A percentile compares a stretch with the other conserved stretches of the same genome.
phyloP scores from a whole-genome alignment of 768 basidiomycete genomes.

The Tylopilus cervinicoccineus region DNA sequence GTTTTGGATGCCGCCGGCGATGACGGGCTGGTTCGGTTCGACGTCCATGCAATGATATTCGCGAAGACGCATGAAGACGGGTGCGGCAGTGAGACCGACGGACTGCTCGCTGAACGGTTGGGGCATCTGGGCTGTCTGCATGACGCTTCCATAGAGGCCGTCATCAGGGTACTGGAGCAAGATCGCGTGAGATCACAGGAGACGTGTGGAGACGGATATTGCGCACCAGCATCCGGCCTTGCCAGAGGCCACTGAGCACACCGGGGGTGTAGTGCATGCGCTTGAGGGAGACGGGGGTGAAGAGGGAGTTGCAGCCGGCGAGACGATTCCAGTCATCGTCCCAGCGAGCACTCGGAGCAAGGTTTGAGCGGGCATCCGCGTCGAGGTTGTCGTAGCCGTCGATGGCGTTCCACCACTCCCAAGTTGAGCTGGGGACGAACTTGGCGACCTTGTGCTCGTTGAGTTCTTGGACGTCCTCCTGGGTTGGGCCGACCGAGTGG shows the following conservation, averaged over 20 bases:
- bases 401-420: slow-evolving; percentile 24
- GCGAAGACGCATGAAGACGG: slow-evolving; percentile 54
- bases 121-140: slow-evolving; percentile 23
- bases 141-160: slow-evolving; percentile 12
- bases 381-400: slow-evolving; percentile 17
- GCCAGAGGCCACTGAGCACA: slow-evolving; percentile 53
- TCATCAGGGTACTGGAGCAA: slow-evolving; percentile 20
- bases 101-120: slow-evolving; percentile 32
- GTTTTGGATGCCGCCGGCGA: slow-evolving; percentile 36
- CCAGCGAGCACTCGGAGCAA: slow-evolving; percentile 40
- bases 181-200: background rate
- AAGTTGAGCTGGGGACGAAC: slow-evolving; percentile 13
- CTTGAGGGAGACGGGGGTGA: slow-evolving; percentile 23
- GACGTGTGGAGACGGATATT: background rate
- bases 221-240: slow-evolving; percentile 61
- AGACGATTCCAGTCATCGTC: slow-evolving; percentile 59
- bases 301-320: slow-evolving; percentile 42
- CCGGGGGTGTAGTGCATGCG: slow-evolving; percentile 46
- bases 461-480: slow-evolving; percentile 57
- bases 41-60: slow-evolving; percentile 50
- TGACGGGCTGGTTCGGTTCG: slow-evolving; percentile 30
- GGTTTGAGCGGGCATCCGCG: slow-evolving; percentile 23
- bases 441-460: slow-evolving; percentile 42
- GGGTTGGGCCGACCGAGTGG: slow-evolving; percentile 40
- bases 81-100: slow-evolving; percentile 39